Percentiles rank a stretch among this genome's conserved stretches.
Conservation (phyloP, 108 stramenopile species). For the Discostella stelligeroides region DNA sequence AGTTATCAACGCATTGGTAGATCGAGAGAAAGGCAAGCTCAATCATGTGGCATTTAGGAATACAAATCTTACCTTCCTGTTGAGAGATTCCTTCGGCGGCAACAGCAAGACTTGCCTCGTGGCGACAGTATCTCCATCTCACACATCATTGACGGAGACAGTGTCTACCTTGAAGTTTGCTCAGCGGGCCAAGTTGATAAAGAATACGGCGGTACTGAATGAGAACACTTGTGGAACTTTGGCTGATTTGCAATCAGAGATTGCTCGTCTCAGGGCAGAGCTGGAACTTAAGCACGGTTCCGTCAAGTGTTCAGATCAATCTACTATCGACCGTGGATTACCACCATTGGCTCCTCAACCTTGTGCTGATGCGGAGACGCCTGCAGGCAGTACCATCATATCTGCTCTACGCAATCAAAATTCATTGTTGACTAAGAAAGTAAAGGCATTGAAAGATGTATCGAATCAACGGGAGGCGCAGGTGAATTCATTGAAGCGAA, state of each 20-base stretch:
- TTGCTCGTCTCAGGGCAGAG: slow-evolving; percentile 34
- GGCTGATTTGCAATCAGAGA: slow-evolving; percentile 43
- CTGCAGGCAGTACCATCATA: slow-evolving; percentile 1
- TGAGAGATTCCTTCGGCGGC: slow-evolving; percentile 51
- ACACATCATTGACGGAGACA: slow-evolving; percentile 33
- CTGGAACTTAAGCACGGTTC: slow-evolving; percentile 12
- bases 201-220: slow-evolving; percentile 47
- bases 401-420: slow-evolving; percentile 35
- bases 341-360: neutral
- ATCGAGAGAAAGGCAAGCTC: slow-evolving; percentile 37
- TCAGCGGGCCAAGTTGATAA: slow-evolving; percentile 52
- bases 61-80: slow-evolving; percentile 54
- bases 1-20: slow-evolving; percentile 76
- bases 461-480: slow-evolving; percentile 18
- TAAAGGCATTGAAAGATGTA: slow-evolving; percentile 26
- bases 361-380: neutral
- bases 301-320: neutral
- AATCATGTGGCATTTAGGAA: slow-evolving; percentile 53
- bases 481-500: slow-evolving; percentile 44
- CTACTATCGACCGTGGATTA: neutral
- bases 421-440: slow-evolving; percentile 22
- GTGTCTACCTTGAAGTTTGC: slow-evolving; percentile 59
- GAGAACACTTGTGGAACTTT: slow-evolving; percentile 46
- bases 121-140: slow-evolving; percentile 50
- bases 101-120: slow-evolving; percentile 58